These are phyloP conservation scores for Aspergillus latus DNA, from an alignment of 2,329 filamentous ascomycete species.

Conservation along the genomic window DNA sequence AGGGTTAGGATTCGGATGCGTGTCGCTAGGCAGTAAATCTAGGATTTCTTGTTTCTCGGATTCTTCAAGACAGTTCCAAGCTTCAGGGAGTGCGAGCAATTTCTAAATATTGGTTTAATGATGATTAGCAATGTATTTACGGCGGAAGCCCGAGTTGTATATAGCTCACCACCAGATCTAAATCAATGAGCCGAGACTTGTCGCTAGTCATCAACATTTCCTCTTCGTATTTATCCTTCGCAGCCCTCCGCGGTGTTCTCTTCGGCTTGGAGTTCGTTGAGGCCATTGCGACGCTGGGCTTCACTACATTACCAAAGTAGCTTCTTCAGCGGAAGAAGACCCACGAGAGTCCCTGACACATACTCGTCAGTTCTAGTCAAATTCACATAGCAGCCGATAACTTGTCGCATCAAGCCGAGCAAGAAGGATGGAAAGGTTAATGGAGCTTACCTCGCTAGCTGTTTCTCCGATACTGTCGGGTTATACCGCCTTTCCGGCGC, in stretches of 20 bases:
- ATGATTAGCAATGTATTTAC: constrained; percentile 1
- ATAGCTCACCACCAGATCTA: constrained; percentile 41
- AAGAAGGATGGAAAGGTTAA: background rate
- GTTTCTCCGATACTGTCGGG: constrained; percentile 29
- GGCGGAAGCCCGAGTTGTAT: background rate
- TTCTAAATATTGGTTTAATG: constrained; percentile 30
- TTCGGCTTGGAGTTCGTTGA: constrained; percentile 29
- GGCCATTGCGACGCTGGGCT: constrained; percentile 30
- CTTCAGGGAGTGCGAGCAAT: constrained; percentile 40
- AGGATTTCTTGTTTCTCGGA: constrained; percentile 44
- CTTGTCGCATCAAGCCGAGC: background rate
- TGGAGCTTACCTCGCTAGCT: constrained; percentile 22
- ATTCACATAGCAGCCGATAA: background rate
- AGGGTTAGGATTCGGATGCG: constrained; percentile 36
- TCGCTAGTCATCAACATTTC: constrained; percentile 40
- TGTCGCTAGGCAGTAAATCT: constrained; percentile 42
- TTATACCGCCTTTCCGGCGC: constrained; percentile 36
- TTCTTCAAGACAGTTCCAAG: constrained; percentile 45
- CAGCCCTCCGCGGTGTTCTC: constrained; percentile 33
- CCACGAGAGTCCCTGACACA: constrained; percentile 23
- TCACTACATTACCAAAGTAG: constrained; percentile 26
- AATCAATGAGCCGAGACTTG: constrained; percentile 37
- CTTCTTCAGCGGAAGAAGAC: constrained; percentile 28
- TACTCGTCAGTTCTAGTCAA: constrained; percentile 15
- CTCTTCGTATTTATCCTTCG: constrained; percentile 41